Evolutionary conservation across 2,329 filamentous ascomycete genomes (phyloP), one percentile per base, ranked within the genome.

Genomic region (Claviceps pazoutovae): DNA sequence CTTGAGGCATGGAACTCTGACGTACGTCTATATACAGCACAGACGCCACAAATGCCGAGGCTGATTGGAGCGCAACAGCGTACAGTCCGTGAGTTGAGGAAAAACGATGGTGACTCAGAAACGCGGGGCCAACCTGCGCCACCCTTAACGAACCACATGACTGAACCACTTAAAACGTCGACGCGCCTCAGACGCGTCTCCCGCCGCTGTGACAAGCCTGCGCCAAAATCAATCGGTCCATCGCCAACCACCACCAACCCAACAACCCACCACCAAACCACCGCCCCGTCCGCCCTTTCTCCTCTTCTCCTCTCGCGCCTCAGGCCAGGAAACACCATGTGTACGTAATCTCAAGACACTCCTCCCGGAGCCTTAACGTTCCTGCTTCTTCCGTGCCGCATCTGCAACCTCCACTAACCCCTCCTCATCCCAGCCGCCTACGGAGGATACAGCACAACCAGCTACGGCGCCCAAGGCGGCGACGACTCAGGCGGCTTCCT

Each of bases 401-500:
- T 34, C 30, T 34, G 9, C 30, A 34, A 34, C 8, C 30, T 34
- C 30, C 30, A 34, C 30, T 34, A 34, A 34, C 9, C 30, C 30
- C 30, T 11, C 30, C 9, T 11, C 9, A 19, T 2, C 26, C 39
- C 54, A 75, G 69, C 71, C 68, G 72, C 74, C 57, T 79, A 77
- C 69, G 70, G 67, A 54, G 70, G 71, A 58, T 77, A 71, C 64
- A 57, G 66, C 58, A 71, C 68, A 62, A 59, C 66, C 23, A 61
- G 67, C 54, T 78, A 76, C 61, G 76, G 76, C 58, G 74, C 69
- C 54, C 71, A 75, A 59, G 78, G 76, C 57, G 79, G 73, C 62
- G 77, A 78, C 53, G 78, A 79, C 59, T 78, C 74, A 46, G 80
- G 80, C 57, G 80, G 80, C 51, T 84, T 82, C 68, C 70, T 82